Percentiles rank a stretch among this genome's conserved stretches.
Evolutionary conservation across 2,329 filamentous ascomycete species (phyloP).

Genomic region (Lachnellula subtilissima): DNA sequence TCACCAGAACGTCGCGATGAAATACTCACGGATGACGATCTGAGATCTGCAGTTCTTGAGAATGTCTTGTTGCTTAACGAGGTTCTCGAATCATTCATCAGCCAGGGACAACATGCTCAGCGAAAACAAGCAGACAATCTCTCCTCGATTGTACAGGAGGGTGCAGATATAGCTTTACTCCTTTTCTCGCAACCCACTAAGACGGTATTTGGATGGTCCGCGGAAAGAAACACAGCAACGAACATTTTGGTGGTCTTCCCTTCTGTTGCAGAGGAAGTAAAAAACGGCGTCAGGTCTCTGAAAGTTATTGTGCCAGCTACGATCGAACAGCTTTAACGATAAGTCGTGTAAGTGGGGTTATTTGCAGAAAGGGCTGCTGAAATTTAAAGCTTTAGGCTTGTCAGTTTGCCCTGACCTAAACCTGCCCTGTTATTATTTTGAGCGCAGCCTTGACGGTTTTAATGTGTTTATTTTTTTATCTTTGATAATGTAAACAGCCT

Average conservation of each 20-base stretch:
- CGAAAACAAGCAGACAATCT: conserved; percentile 3
- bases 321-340: neutral
- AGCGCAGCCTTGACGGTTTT: no score
- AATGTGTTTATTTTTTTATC: no score
- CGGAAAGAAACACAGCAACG: neutral
- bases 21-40: neutral
- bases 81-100: conserved; percentile 2
- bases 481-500: no score
- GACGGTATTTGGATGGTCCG: conserved; percentile 4
- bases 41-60: neutral
- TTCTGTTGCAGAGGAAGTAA: neutral
- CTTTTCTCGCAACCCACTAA: conserved; percentile 7
- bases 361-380: no score
- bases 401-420: no score
- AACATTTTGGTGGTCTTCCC: neutral
- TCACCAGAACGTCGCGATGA: conserved; percentile 2
- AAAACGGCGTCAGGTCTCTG: neutral
- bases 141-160: conserved; percentile 6
- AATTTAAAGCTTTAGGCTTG: no score
- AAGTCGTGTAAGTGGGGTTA: neutral
- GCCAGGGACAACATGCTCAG: neutral
- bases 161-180: conserved; percentile 1
- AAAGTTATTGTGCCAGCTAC: neutral
- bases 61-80: conserved; percentile 1
- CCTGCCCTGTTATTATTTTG: no score